These are phyloP conservation scores for Physcomitrellopsis africana DNA, from an alignment of 225 moss, liverwort and hornwort species.

Conservation along the genomic window DNA sequence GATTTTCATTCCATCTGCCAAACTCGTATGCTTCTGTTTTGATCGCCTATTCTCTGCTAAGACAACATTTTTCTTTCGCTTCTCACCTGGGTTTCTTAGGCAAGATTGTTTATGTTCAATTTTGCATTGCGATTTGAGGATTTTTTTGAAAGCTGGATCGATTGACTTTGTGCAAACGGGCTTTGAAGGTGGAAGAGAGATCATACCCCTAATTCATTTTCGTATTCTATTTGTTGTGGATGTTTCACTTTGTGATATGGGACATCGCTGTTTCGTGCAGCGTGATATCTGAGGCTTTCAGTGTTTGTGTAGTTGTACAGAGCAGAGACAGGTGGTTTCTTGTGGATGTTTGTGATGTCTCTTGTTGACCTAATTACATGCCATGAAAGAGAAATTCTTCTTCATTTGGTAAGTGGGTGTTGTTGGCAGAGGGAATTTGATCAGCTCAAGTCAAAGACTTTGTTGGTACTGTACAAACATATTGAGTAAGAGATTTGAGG, in stretches of 20 bases:
- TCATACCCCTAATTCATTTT: too few relatives aligned
- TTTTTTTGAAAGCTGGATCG: background rate
- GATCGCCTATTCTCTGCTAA: too few relatives aligned
- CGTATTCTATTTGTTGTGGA: background rate
- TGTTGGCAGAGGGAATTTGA: background rate
- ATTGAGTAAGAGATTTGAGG: background rate
- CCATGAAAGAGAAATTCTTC: background rate
- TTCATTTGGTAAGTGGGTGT: conserved; percentile 17
- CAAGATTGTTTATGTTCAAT: background rate
- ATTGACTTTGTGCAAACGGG: background rate
- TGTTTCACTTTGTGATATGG: conserved; percentile 1
- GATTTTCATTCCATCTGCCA: too few relatives aligned
- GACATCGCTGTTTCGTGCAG: background rate
- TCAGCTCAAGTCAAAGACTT: background rate
- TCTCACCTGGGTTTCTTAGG: too few relatives aligned
- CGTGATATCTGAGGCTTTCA: background rate
- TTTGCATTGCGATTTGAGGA: background rate
- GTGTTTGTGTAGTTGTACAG: background rate
- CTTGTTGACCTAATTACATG: background rate
- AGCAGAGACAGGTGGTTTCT: background rate
- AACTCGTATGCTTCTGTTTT: too few relatives aligned
- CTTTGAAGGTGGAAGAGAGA: background rate
- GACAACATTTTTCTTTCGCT: too few relatives aligned
- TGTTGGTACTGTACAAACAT: background rate
- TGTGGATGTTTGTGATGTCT: background rate